Percentiles rank a stretch among this genome's conserved stretches.
phyloP scores from a whole-genome alignment of 768 basidiomycete genomes.

The Suillus tomentosus region DNA sequence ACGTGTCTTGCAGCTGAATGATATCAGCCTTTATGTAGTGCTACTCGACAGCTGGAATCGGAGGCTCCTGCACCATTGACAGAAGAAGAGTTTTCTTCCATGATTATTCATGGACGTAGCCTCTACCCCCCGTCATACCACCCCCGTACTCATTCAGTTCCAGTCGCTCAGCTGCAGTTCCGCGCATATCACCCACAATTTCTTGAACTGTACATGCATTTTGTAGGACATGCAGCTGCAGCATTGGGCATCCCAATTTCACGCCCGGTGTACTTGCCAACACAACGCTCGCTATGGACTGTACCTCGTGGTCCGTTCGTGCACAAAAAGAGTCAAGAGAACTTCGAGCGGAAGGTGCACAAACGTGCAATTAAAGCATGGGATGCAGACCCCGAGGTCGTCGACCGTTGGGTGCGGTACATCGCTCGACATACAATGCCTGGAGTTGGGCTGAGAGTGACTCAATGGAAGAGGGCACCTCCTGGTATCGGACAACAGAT shows the following conservation, averaged over 20 bases:
- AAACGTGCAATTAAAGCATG: slow-evolving; percentile 88
- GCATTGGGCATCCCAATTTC: slow-evolving; percentile 82
- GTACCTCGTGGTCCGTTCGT: slow-evolving; percentile 85
- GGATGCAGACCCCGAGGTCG: slow-evolving; percentile 79
- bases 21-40: background rate
- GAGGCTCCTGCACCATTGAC: slow-evolving; percentile 25
- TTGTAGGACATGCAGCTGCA: slow-evolving; percentile 82
- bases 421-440: slow-evolving; percentile 72
- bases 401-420: slow-evolving; percentile 82
- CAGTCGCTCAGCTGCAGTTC: slow-evolving; percentile 82
- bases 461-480: slow-evolving; percentile 72
- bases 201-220: slow-evolving; percentile 81
- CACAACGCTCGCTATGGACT: slow-evolving; percentile 79
- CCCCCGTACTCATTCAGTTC: slow-evolving; percentile 64
- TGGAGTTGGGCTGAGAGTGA: slow-evolving; percentile 86
- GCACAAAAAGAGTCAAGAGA: slow-evolving; percentile 94
- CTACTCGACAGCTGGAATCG: background rate
- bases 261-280: slow-evolving; percentile 65
- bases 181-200: slow-evolving; percentile 69
- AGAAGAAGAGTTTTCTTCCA: slow-evolving; percentile 49
- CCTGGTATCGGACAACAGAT: slow-evolving; percentile 49
- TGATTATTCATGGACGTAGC: slow-evolving; percentile 63
- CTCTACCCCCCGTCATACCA: slow-evolving; percentile 57
- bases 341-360: slow-evolving; percentile 85
- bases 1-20: background rate